A percentile compares a stretch with the other conserved stretches of the same genome.
These are phyloP conservation scores for Pisolithus sp. DNA, from an alignment of 768 basidiomycete genomes.

Conservation along the genomic window DNA sequence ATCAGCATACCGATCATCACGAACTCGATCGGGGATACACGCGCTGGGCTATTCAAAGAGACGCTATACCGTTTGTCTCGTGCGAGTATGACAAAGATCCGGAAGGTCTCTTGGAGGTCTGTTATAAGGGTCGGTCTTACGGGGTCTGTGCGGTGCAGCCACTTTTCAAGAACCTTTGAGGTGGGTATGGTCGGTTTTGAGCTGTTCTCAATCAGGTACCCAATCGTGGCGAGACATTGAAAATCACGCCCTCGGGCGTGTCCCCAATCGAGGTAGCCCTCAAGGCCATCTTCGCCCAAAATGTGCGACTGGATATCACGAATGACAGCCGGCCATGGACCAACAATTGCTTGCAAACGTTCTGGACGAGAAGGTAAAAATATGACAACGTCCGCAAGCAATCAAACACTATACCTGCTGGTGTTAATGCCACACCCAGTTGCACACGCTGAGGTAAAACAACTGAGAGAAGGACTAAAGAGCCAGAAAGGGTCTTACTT, in stretches of 20 bases:
- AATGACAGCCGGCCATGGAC: conserved; percentile 38
- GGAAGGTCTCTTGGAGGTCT: conserved; percentile 28
- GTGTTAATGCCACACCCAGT: conserved; percentile 43
- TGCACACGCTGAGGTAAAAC: conserved; percentile 39
- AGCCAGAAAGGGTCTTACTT: conserved; percentile 27
- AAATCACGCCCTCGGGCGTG: conserved; percentile 42
- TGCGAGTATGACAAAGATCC: conserved; percentile 29
- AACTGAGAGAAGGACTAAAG: neutral
- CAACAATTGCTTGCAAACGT: conserved; percentile 44
- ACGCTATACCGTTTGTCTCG: conserved; percentile 26
- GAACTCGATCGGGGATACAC: conserved; percentile 40
- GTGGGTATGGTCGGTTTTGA: conserved; percentile 22
- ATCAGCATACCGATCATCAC: conserved; percentile 41
- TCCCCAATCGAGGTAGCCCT: conserved; percentile 37
- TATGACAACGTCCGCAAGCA: neutral
- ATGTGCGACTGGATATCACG: conserved; percentile 34
- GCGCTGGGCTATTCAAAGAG: conserved; percentile 29
- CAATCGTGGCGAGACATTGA: conserved; percentile 35
- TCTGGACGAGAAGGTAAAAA: conserved; percentile 26
- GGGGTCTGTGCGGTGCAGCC: conserved; percentile 25
- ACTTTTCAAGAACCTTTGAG: conserved; percentile 30
- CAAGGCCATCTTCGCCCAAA: conserved; percentile 30
- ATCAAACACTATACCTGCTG: conserved; percentile 33
- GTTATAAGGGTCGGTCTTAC: conserved; percentile 22
- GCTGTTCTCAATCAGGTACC: conserved; percentile 26